Evolutionary conservation across 2,329 filamentous ascomycete genomes (phyloP).

Genomic region (Calonectria fujianensis): DNA sequence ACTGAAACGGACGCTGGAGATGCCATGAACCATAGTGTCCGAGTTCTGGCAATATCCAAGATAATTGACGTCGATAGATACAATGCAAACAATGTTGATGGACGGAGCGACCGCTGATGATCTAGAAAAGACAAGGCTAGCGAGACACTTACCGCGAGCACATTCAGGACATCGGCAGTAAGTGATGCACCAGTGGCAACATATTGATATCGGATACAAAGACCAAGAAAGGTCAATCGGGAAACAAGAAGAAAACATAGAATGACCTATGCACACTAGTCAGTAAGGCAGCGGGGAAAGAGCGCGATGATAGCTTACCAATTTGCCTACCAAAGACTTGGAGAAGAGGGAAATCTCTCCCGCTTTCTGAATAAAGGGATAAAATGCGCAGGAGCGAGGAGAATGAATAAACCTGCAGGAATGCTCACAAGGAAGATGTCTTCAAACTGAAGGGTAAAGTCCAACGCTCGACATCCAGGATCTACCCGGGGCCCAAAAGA

Average conservation of each 20-base stretch:
- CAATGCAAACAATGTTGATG: not conserved
- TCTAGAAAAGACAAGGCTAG: not conserved
- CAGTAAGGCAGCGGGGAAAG: not conserved
- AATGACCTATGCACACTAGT: not conserved
- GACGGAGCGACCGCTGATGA: not conserved
- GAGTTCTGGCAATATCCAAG: not conserved
- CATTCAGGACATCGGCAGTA: not conserved
- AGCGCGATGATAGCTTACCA: not conserved
- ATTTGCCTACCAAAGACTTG: not conserved
- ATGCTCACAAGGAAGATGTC: not conserved
- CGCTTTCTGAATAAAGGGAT: not conserved
- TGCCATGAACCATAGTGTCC: not conserved
- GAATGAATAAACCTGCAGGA: not conserved
- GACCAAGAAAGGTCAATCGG: not conserved
- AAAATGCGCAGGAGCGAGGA: not conserved
- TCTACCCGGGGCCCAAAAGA: not conserved
- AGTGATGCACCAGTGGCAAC: not conserved
- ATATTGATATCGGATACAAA: not conserved
- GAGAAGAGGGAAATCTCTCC: not conserved
- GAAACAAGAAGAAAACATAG: not conserved
- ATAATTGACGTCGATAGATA: not conserved
- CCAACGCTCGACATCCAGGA: not conserved
- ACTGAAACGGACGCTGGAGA: not conserved
- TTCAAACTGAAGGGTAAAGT: not conserved
- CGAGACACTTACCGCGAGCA: not conserved